Conservation (phyloP, 768 basidiomycete genomes). For the Plicaturopsis crispa region DNA sequence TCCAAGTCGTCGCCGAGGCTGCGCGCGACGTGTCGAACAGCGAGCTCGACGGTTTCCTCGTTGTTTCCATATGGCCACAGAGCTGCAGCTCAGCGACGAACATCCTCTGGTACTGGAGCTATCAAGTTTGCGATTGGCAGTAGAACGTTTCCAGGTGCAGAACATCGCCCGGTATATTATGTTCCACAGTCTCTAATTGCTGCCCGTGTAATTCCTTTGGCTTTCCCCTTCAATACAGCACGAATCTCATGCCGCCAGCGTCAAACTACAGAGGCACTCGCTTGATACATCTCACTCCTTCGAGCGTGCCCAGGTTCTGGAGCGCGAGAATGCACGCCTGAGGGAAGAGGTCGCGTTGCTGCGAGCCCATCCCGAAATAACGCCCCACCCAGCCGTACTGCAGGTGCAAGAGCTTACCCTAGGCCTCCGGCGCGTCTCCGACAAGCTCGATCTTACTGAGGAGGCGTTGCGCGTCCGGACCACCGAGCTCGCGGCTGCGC, state of each 20-base stretch:
- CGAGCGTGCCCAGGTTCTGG: constrained; percentile 39
- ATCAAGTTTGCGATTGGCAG: constrained; percentile 34
- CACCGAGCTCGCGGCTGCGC: constrained; percentile 33
- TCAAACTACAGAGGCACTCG: constrained; percentile 59
- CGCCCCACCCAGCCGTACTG: constrained; percentile 26
- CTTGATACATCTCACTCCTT: constrained; percentile 43
- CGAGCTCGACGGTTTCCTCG: no score
- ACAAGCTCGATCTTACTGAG: constrained; percentile 62
- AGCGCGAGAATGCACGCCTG: constrained; percentile 52
- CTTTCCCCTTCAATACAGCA: constrained; percentile 33
- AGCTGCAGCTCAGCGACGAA: constrained; percentile 15
- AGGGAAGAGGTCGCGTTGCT: constrained; percentile 48
- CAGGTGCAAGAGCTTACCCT: constrained; percentile 54
- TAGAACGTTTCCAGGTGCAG: constrained; percentile 42
- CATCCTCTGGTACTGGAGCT: constrained; percentile 43
- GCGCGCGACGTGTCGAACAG: no score
- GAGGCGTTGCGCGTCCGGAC: constrained; percentile 40
- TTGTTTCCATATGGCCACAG: background rate
- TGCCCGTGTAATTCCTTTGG: background rate
- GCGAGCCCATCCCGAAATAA: constrained; percentile 42
- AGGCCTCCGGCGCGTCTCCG: constrained; percentile 57
- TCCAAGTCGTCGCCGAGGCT: no score
- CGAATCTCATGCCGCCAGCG: constrained; percentile 57
- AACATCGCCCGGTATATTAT: constrained; percentile 3
- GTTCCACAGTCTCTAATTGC: constrained; percentile 10